These are phyloP conservation scores for Ilyonectria robusta DNA, from an alignment of 2,329 filamentous ascomycete species.

Conservation along the genomic window DNA sequence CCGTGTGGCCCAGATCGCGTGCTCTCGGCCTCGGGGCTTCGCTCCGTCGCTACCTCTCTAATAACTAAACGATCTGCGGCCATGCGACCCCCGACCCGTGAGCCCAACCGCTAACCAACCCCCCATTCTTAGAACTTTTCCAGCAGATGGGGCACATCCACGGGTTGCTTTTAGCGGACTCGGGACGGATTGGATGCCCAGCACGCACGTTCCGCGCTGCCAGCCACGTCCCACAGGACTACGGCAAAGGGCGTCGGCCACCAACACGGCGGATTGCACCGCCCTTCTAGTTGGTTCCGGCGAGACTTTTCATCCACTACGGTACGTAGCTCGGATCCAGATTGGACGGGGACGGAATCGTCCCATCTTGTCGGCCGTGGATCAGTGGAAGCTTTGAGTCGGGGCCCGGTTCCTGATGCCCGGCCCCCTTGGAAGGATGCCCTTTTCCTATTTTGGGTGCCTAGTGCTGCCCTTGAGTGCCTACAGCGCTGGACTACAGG, in stretches of 20 bases:
- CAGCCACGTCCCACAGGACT: slow-evolving; percentile 12
- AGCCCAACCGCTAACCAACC: background rate
- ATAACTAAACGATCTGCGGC: background rate
- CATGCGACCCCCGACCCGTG: background rate
- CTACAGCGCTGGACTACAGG: background rate
- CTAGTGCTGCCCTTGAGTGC: background rate
- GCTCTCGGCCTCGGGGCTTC: background rate
- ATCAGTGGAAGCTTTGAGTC: slow-evolving; percentile 3
- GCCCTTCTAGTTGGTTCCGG: background rate
- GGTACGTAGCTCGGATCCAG: slow-evolving; percentile 19
- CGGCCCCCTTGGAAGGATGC: background rate
- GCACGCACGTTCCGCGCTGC: background rate
- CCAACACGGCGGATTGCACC: slow-evolving; percentile 4
- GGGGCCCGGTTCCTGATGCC: background rate
- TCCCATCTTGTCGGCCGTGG: slow-evolving; percentile 17
- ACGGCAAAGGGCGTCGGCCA: slow-evolving; percentile 4
- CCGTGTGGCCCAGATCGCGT: background rate
- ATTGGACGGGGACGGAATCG: slow-evolving; percentile 20
- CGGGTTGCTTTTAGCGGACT: background rate
- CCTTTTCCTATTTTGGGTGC: background rate
- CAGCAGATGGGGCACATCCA: background rate
- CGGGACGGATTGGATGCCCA: background rate
- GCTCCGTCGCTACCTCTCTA: slow-evolving; percentile 1
- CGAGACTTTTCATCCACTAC: slow-evolving; percentile 13
- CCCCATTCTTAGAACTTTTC: slow-evolving; percentile 3